Base-by-base conservation (phyloP, 176 grass and related monocot genomes). In the Urochloa ruziziensis region DNA sequence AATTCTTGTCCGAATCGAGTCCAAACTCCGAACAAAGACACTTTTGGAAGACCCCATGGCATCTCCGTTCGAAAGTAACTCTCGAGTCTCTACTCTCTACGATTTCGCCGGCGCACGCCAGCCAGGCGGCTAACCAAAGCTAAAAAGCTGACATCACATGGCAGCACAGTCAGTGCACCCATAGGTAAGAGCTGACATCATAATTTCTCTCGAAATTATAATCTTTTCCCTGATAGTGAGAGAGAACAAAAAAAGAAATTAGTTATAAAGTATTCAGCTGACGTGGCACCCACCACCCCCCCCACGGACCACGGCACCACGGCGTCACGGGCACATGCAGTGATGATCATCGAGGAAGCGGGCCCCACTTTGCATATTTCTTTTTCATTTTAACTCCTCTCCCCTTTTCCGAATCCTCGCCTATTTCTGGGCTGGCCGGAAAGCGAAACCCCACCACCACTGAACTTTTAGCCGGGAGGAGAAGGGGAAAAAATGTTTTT, bases 371-470 rank as follows among this genome's bases (percentile, higher is more conserved):
- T 56, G 7, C n/a, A 49, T 2, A 5, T 1, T 35, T 34, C 4
- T 34, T 25, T 15, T 42, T 13, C 3, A 13, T 36, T 36, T 21
- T 13, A 3, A 18, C 17, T 28, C 43, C 21, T 8, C 51, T 19
- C 63, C 6, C 1, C 6, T 53, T 37, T 32, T 44, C 4, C 4
- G 27, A 73, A 37, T 21, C 37, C 62, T 75, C 54, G 23, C 54
- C 87, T 89, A 86, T 86, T 78, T 82, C 57, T 67, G 72, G 83
- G 73, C n/a, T 73, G 73, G 39, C 52, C 61, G 57, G 78, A 73
- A 73, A 86, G 79, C 44, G 28, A 86, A 57, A 71, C 67, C 52
- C 23, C 37, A 85, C 71, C 77, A 71, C 71, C 33, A 25, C 83
- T 63, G 44, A 72, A 82, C 43, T 65, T 89, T 82, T 86, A 72